Evolutionary conservation across 768 basidiomycete genomes (phyloP).

Genomic region (Suillus variegatus): DNA sequence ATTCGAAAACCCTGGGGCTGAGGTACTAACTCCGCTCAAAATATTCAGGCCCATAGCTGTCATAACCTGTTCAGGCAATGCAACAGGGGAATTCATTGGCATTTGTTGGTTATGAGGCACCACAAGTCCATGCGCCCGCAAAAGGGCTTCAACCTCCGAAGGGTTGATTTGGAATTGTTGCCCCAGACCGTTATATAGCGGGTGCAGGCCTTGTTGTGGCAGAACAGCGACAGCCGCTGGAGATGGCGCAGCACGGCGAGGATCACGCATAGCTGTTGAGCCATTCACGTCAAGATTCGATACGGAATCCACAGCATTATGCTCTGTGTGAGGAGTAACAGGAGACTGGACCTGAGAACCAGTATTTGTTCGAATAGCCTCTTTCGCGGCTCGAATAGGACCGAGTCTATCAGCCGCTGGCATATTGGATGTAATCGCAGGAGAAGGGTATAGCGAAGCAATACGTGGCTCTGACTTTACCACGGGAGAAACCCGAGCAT

Average conservation of each 20-base stretch:
- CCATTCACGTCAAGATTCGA: conserved; percentile 3
- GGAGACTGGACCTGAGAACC: conserved; percentile 15
- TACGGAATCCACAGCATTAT: not conserved
- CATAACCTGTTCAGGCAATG: not conserved
- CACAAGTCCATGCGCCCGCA: conserved; percentile 9
- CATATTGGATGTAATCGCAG: conserved; percentile 10
- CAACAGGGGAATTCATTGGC: not conserved
- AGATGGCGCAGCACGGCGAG: conserved; percentile 10
- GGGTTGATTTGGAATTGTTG: conserved; percentile 11
- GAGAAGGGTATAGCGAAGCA: conserved; percentile 6
- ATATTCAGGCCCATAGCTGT: not conserved
- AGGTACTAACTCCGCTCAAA: not conserved
- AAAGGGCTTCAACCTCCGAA: conserved; percentile 14
- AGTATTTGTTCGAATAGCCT: conserved; percentile 18
- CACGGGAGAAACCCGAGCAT: conserved; percentile 15
- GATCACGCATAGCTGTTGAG: not conserved
- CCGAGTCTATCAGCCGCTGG: conserved; percentile 29
- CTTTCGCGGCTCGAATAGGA: conserved; percentile 35
- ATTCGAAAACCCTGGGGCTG: not conserved
- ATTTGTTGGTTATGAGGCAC: conserved; percentile 14
- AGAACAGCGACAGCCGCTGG: not conserved
- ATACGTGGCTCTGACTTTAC: conserved; percentile 22
- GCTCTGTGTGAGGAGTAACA: conserved; percentile 8
- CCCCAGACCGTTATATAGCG: not conserved
- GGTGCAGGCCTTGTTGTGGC: conserved; percentile 3